A percentile compares a stretch with the other conserved stretches of the same genome.
Conservation (phyloP, 2,329 filamentous ascomycete species). For the Stagonosporopsis chrysanthemi region DNA sequence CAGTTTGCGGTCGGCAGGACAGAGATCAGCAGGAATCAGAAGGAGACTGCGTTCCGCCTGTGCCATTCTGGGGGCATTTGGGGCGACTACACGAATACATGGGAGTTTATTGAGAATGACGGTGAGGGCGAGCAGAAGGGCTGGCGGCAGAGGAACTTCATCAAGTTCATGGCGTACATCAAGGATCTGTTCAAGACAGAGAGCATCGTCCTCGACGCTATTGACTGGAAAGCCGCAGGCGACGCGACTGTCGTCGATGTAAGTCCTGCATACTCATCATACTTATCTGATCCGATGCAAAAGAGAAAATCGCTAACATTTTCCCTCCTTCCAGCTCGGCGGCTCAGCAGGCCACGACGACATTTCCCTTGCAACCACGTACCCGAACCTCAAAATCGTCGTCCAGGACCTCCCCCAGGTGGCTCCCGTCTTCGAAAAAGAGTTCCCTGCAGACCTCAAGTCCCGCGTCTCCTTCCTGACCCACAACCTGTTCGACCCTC, state of each 20-base stretch:
- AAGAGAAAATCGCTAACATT: constrained; percentile 3
- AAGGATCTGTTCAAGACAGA: constrained; percentile 44
- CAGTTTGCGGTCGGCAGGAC: constrained; percentile 36
- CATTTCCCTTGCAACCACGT: constrained; percentile 35
- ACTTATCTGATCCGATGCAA: not conserved
- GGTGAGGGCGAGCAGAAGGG: constrained; percentile 40
- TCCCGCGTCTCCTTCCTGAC: constrained; percentile 49
- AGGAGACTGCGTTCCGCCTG: constrained; percentile 40
- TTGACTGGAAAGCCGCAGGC: constrained; percentile 39
- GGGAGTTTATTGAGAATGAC: constrained; percentile 45
- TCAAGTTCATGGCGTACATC: constrained; percentile 45
- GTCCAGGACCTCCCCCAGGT: constrained; percentile 44
- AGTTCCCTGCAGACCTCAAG: constrained; percentile 32
- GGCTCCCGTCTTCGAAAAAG: constrained; percentile 32
- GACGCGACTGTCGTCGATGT: constrained; percentile 39
- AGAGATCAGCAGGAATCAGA: constrained; percentile 31
- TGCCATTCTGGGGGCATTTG: constrained; percentile 37
- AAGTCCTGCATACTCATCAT: constrained; percentile 14
- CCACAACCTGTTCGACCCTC: constrained; percentile 67
- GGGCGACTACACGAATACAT: constrained; percentile 34
- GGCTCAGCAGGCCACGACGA: constrained; percentile 45
- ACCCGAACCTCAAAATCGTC: constrained; percentile 39
- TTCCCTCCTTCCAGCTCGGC: constrained; percentile 25
- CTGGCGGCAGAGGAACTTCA: constrained; percentile 41
- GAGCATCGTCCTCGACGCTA: constrained; percentile 32